These are phyloP conservation scores for Puccinia novopanici DNA, from an alignment of 1,284 basidiomycete species.

Conservation along the genomic window DNA sequence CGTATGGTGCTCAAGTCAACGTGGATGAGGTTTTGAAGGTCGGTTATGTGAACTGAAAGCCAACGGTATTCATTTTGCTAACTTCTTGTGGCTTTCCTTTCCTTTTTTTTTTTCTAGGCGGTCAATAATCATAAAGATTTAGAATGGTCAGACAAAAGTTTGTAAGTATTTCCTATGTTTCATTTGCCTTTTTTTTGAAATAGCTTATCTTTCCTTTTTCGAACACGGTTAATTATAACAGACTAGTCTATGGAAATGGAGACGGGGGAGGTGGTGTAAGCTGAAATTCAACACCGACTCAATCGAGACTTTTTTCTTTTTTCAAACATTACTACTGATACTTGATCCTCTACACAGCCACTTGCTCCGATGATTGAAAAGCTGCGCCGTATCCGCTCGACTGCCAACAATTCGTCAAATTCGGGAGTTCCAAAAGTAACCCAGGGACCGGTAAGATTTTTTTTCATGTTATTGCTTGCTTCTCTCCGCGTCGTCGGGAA, in stretches of 20 bases:
- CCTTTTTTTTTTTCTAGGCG: slow-evolving; percentile 60
- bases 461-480: slow-evolving; percentile 72
- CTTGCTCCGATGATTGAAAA: slow-evolving; percentile 59
- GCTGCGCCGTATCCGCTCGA: slow-evolving; percentile 81
- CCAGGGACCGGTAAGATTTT: slow-evolving; percentile 32
- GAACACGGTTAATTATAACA: slow-evolving; percentile 56
- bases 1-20: slow-evolving; percentile 82
- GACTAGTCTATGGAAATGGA: slow-evolving; percentile 89
- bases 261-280: slow-evolving; percentile 77
- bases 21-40: slow-evolving; percentile 76
- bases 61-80: neutral
- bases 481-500: slow-evolving; percentile 62
- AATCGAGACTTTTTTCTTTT: neutral
- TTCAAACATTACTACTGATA: neutral
- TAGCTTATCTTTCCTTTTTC: slow-evolving; percentile 20
- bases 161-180: slow-evolving; percentile 19
- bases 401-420: slow-evolving; percentile 72
- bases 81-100: neutral
- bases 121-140: slow-evolving; percentile 86
- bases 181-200: slow-evolving; percentile 64
- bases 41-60: neutral
- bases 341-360: slow-evolving; percentile 23
- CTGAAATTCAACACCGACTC: slow-evolving; percentile 72
- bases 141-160: slow-evolving; percentile 61
- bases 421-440: slow-evolving; percentile 50